Evolutionary conservation across 2,329 filamentous ascomycete genomes (phyloP).

Genomic region (Monilinia aucupariae): DNA sequence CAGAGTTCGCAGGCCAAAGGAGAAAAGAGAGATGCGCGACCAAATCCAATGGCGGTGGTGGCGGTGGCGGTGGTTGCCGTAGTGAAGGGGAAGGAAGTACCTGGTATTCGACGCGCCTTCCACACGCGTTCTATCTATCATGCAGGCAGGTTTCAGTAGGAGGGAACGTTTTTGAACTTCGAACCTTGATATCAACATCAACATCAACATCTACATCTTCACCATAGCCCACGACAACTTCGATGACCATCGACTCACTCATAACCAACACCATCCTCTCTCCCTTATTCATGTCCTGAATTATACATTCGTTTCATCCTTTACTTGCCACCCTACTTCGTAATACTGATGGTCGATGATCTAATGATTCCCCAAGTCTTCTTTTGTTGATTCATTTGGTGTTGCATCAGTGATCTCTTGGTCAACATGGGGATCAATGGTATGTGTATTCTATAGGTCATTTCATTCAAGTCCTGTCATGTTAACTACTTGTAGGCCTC

Average conservation of each 20-base stretch:
- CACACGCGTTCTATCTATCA: constrained; percentile 14
- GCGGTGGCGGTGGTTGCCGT: constrained; percentile 17
- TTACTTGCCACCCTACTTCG: constrained; percentile 1
- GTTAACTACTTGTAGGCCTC: constrained; percentile 54
- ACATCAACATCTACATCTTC: background rate
- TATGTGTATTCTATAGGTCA: constrained; percentile 1
- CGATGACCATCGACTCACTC: background rate
- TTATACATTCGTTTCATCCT: constrained; percentile 9
- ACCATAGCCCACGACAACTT: constrained; percentile 1
- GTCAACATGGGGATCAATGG: constrained; percentile 27
- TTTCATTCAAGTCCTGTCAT: constrained; percentile 18
- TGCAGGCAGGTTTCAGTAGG: constrained; percentile 8
- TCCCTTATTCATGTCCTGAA: background rate
- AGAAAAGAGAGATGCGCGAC: background rate
- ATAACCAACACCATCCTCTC: background rate
- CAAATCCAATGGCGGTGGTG: constrained; percentile 10
- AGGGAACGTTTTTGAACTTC: background rate
- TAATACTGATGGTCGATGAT: background rate
- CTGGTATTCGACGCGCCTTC: constrained; percentile 16
- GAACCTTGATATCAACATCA: background rate
- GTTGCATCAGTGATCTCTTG: constrained; percentile 16
- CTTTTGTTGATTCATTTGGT: constrained; percentile 23
- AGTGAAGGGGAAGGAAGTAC: constrained; percentile 6
- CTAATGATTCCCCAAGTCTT: constrained; percentile 19
- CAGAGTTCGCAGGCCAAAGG: background rate